Conservation (phyloP, 352 stramenopile species). For the Phytophthora europaea region DNA sequence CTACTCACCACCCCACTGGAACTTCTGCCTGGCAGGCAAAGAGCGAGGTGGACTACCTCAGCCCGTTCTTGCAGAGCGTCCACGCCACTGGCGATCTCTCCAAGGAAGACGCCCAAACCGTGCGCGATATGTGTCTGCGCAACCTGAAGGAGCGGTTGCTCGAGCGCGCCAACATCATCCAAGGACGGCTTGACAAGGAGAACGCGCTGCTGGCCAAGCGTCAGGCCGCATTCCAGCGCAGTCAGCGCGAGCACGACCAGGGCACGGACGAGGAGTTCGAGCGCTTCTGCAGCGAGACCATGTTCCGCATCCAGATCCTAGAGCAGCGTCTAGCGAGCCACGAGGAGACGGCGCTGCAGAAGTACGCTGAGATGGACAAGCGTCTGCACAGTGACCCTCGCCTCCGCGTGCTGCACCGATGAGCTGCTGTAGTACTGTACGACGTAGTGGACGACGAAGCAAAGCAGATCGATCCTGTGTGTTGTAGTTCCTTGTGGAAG, state of each 20-base stretch:
- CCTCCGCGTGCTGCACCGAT: conserved; percentile 79
- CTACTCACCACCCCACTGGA: not conserved
- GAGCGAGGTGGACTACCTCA: conserved; percentile 93
- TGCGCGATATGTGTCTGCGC: conserved; percentile 92
- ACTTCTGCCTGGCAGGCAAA: conserved; percentile 49
- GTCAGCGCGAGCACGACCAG: conserved; percentile 92
- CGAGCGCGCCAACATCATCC: conserved; percentile 96
- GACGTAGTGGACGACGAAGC: not conserved
- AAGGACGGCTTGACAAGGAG: conserved; percentile 94
- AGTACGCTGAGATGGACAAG: conserved; percentile 95
- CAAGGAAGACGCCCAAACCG: conserved; percentile 88
- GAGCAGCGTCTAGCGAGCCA: conserved; percentile 94
- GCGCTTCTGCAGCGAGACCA: conserved; percentile 94
- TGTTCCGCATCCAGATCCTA: conserved; percentile 97
- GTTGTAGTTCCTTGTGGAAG: conserved; percentile 63
- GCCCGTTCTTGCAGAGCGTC: conserved; percentile 92
- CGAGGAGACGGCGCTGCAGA: conserved; percentile 94
- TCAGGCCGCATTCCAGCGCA: conserved; percentile 94
- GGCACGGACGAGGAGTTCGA: conserved; percentile 95
- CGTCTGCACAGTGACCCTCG: conserved; percentile 90
- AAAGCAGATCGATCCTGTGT: conserved; percentile 1
- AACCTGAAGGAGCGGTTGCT: conserved; percentile 94
- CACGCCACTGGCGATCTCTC: conserved; percentile 64
- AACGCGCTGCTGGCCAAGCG: conserved; percentile 92
- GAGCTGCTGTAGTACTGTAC: conserved; percentile 11